Base-by-base conservation (phyloP, 352 stramenopile genomes). In the Globisporangium mamillatum region DNA sequence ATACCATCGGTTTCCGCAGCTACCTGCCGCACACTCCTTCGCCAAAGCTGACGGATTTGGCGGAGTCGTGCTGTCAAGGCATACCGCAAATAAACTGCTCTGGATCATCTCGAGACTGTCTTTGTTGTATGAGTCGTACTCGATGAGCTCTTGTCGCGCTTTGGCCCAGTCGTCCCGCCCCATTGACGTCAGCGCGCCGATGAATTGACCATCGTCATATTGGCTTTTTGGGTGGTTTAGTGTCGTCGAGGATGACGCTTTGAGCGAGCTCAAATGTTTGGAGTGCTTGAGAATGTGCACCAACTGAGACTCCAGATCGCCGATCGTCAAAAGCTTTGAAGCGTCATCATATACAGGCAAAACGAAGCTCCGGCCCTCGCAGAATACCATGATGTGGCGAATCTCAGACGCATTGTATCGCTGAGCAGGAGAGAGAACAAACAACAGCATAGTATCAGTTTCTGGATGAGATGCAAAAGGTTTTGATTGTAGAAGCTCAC, bases 1-100 rank as follows among this genome's bases (percentile, higher is more conserved):
- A 66, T 97, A 99, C 89, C 91, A 98, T 55, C 95, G 91, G 75
- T 99, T 98, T 54, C 78, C 76, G 34, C 70, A 78, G 55, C 75
- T 90, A 10, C 68, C 57, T 20, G 72, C 89, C 54, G 73, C 86
- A 64, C 79, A 96, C 71, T 66, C 80, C 71, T 82, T 76, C 44
- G 79, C 74, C 5, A 89, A 68, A 36, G 79, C 78, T 7, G 81
- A 87, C 2, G 80, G 76, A 6, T 75, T 84, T 1, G 58, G 61
- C 1, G 78, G 85, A 32, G 72, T 79, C 24, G 66, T 69, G 18
- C 85, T 82, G 57, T 98, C 90, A 9, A 99, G 73, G 76, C 90
- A 98, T 6, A 99, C 66, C 8, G 93, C 66, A 55, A 99, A 85
- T 14, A 97, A 80, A 41, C 90, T 94, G 66, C 79, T 87, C 71